Evolutionary conservation across 139 green algal genomes (phyloP).

Genomic region (Chlamydomonas asymmetrica): DNA sequence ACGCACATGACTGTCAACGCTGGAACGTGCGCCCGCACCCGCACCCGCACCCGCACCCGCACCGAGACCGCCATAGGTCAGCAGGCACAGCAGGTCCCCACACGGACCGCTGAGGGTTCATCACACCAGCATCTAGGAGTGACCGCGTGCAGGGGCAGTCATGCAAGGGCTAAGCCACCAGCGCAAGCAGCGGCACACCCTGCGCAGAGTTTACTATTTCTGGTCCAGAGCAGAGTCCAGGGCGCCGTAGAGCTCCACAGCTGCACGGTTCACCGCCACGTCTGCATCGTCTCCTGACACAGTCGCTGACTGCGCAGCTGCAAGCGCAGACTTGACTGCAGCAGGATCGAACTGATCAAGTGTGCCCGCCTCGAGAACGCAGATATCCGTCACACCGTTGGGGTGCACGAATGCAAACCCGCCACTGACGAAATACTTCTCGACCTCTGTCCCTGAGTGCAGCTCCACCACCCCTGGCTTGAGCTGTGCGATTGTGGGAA

Average conservation of each 20-base stretch:
- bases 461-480: constrained; percentile 59
- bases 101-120: too few species aligned
- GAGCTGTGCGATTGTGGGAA: constrained; percentile 64
- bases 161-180: too few species aligned
- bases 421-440: constrained; percentile 64
- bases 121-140: too few species aligned
- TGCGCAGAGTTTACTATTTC: constrained; percentile 57
- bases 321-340: constrained; percentile 53
- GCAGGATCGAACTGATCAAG: constrained; percentile 54
- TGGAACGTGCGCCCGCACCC: too few species aligned
- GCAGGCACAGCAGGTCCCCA: too few species aligned
- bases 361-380: constrained; percentile 52
- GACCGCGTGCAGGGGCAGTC: too few species aligned
- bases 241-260: constrained; percentile 53
- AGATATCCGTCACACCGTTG: constrained; percentile 58
- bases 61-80: too few species aligned
- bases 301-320: constrained; percentile 22
- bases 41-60: too few species aligned
- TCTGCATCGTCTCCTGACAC: constrained; percentile 59
- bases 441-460: constrained; percentile 42
- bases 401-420: constrained; percentile 67
- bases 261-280: constrained; percentile 48
- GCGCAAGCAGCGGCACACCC: too few species aligned
- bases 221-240: constrained; percentile 54
- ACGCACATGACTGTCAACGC: too few species aligned